Base-by-base conservation (phyloP, 345 rosid species). In the Cardamine resedifolia region DNA sequence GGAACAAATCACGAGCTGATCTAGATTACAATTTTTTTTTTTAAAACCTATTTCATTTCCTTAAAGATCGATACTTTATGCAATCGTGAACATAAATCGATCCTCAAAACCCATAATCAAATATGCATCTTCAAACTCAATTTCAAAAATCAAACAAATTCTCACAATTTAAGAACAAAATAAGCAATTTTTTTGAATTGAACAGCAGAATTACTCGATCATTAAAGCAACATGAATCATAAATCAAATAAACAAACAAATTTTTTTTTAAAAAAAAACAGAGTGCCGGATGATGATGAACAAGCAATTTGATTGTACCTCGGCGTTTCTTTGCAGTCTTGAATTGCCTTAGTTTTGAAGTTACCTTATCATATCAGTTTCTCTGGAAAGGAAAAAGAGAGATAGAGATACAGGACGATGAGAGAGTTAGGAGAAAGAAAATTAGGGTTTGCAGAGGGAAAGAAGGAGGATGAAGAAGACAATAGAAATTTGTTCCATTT, bases 361-460 rank as follows among this genome's bases (percentile, higher is more conserved):
- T 28, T 58, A 58, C 14, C n/a, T 30, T 24, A 52, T 75, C 19
- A 31, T 27, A 3, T 44, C 12, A 23, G 28, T 52, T 51, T 51
- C 18, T 70, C 1, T 0, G n/a, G 58, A 48, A 36, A 45, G 16
- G 7, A 26, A 68, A 48, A 1, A 7, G 30, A 34, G 9, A 36
- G 18, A 38, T 0, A 36, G 2, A 33, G 20, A 58, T 28, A 26
- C 15, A 34, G 10, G 26, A 14, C 47, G 33, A 56, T 24, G 64
- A 77, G 70, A 64, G 76, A 58, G 56, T 56, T 11, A 41, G 27
- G 49, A 58, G 36, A 66, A 51, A 19, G n/a, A 21, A 58, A 72
- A 52, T 66, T 77, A 71, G 77, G 80, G 73, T 77, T 77, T 77
- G 70, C 75, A 63, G 71, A 64, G 64, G 27, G 34, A 51, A 60